A percentile compares a stretch with the other conserved stretches of the same genome.
These are phyloP conservation scores for Globisporangium lucens DNA, from an alignment of 352 stramenopile genomes.

Conservation along the genomic window DNA sequence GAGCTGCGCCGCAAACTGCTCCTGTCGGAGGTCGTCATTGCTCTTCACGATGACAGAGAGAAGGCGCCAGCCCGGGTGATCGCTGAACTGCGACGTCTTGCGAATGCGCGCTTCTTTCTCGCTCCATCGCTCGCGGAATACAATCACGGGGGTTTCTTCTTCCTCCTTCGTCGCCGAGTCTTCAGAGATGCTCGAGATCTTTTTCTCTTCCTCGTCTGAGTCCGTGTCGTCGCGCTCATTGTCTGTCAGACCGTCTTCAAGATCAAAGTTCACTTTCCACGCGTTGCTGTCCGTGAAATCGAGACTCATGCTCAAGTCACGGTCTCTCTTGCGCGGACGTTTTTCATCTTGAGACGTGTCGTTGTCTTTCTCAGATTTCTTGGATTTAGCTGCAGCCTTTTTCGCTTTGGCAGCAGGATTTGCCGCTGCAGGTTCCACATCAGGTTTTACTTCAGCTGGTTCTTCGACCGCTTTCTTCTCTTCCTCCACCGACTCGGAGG, in stretches of 20 bases:
- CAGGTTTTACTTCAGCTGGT: not conserved
- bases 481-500: not conserved
- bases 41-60: conserved; percentile 96
- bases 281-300: conserved; percentile 68
- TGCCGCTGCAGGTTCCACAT: not conserved
- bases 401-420: not conserved
- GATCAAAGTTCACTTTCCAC: conserved; percentile 73
- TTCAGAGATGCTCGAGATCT: conserved; percentile 45
- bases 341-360: conserved; percentile 31
- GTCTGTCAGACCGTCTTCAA: conserved; percentile 64
- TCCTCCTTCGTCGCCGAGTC: conserved; percentile 31
- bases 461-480: not conserved
- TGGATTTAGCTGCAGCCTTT: not conserved
- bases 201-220: conserved; percentile 15
- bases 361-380: conserved; percentile 9
- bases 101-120: conserved; percentile 75
- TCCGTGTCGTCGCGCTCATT: conserved; percentile 31
- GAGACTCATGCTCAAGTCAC: conserved; percentile 66
- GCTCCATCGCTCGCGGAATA: conserved; percentile 80
- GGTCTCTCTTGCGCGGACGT: conserved; percentile 24
- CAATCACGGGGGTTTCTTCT: conserved; percentile 63
- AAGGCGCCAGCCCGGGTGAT: conserved; percentile 61
- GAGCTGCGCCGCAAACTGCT: conserved; percentile 97
- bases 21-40: conserved; percentile 97
- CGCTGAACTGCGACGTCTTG: conserved; percentile 42